These are phyloP conservation scores for Syncephalis fuscata DNA, from an alignment of 371 early-diverging fungal genomes.

Conservation along the genomic window DNA sequence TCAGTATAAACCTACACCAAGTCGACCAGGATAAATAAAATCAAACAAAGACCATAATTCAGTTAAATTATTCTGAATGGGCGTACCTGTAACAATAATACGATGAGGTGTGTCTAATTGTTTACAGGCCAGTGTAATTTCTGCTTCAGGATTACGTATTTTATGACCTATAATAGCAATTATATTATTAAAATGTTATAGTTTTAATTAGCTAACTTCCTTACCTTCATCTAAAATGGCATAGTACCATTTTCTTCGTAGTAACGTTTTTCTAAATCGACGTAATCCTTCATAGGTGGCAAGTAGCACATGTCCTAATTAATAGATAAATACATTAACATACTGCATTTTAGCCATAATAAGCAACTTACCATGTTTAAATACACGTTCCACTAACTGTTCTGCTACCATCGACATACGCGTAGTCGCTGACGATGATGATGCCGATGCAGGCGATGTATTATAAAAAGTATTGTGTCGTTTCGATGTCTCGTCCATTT, in stretches of 20 bases:
- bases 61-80: conserved; percentile 93
- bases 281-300: conserved; percentile 79
- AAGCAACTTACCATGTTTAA: conserved; percentile 5
- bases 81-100: conserved; percentile 92
- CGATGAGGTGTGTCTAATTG: conserved; percentile 71
- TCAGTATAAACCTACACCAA: conserved; percentile 44
- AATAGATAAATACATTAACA: conserved; percentile 17
- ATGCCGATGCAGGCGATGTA: too few species aligned
- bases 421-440: background rate
- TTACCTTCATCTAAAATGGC: conserved; percentile 79
- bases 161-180: conserved; percentile 55
- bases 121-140: conserved; percentile 75
- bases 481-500: too few species aligned
- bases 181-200: too few species aligned
- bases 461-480: too few species aligned
- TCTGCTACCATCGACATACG: background rate
- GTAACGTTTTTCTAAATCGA: conserved; percentile 38
- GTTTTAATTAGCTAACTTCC: too few species aligned
- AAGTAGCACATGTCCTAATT: conserved; percentile 60
- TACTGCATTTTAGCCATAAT: conserved; percentile 1
- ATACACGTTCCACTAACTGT: background rate
- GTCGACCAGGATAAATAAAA: conserved; percentile 84
- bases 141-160: conserved; percentile 90
- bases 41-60: conserved; percentile 97
- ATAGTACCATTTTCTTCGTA: conserved; percentile 70